Conservation (phyloP, 2,329 filamentous ascomycete genomes). For the Arachnomyces sp. region DNA sequence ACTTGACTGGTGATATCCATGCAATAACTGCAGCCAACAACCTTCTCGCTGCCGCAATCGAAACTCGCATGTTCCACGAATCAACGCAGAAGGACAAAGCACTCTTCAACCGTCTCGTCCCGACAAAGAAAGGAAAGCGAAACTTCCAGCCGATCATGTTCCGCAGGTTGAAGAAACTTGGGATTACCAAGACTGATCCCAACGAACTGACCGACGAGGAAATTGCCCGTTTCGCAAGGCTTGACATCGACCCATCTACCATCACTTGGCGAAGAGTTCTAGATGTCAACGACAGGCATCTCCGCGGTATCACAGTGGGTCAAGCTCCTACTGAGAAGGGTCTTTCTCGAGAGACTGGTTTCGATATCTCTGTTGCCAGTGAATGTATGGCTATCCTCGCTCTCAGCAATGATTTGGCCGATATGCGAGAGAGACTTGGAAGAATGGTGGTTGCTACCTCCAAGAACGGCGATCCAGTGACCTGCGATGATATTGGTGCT, state of each 20-base stretch:
- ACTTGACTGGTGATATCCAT: conserved; percentile 95
- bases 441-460: conserved; percentile 94
- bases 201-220: conserved; percentile 86
- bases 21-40: conserved; percentile 97
- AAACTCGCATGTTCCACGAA: conserved; percentile 98
- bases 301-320: conserved; percentile 82
- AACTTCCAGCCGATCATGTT: conserved; percentile 86
- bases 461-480: conserved; percentile 76
- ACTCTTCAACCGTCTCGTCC: conserved; percentile 80
- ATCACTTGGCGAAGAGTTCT: conserved; percentile 96
- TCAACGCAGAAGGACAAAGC: conserved; percentile 85
- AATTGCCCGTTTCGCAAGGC: conserved; percentile 74
- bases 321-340: conserved; percentile 86
- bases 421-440: conserved; percentile 88
- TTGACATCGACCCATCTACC: conserved; percentile 93
- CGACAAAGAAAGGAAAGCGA: conserved; percentile 79
- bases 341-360: conserved; percentile 77
- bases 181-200: conserved; percentile 90
- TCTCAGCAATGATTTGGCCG: conserved; percentile 74
- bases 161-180: conserved; percentile 86
- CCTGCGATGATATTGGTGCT: conserved; percentile 88
- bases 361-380: conserved; percentile 95
- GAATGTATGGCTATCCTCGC: conserved; percentile 98
- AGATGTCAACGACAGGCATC: conserved; percentile 92
- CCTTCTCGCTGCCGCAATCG: conserved; percentile 87